Evolutionary conservation across 257 asterid genomes (phyloP).

Genomic region (Jasminum sambac): DNA sequence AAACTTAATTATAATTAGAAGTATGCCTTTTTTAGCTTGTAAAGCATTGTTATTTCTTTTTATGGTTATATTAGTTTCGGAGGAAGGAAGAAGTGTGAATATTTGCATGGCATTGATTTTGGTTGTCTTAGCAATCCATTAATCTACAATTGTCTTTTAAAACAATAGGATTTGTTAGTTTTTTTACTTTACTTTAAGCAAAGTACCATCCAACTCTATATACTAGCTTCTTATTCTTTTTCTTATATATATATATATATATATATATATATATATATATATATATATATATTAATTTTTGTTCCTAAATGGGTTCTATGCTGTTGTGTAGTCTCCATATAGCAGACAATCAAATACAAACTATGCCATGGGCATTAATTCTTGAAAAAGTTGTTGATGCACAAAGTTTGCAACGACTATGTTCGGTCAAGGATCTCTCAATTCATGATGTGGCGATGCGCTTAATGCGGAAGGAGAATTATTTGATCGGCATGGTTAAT

Average conservation of each 20-base stretch:
- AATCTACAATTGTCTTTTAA: neutral
- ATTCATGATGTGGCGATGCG: slow-evolving; percentile 89
- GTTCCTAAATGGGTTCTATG: slow-evolving; percentile 1
- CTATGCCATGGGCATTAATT: slow-evolving; percentile 91
- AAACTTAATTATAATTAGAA: neutral
- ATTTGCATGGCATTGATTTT: neutral
- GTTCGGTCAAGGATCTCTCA: slow-evolving; percentile 90
- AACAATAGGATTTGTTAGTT: neutral
- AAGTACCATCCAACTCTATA: too few species aligned
- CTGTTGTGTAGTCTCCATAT: slow-evolving; percentile 68
- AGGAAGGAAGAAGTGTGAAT: neutral
- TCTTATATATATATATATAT: too few species aligned
- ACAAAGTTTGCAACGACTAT: slow-evolving; percentile 65
- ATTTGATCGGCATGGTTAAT: slow-evolving; percentile 96
- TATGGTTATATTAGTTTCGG: neutral
- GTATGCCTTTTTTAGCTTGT: neutral
- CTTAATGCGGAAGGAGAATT: slow-evolving; percentile 95
- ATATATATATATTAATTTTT: too few species aligned
- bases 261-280: too few species aligned
- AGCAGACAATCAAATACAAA: slow-evolving; percentile 83
- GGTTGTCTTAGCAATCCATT: neutral
- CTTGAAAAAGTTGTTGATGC: slow-evolving; percentile 79
- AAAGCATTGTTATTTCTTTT: neutral
- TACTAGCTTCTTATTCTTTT: too few species aligned
- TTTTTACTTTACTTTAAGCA: too few species aligned